Percentiles rank a stretch among this genome's conserved stretches.
phyloP scores from a whole-genome alignment of 2,329 filamentous ascomycete species.

The Penicillium sp. region DNA sequence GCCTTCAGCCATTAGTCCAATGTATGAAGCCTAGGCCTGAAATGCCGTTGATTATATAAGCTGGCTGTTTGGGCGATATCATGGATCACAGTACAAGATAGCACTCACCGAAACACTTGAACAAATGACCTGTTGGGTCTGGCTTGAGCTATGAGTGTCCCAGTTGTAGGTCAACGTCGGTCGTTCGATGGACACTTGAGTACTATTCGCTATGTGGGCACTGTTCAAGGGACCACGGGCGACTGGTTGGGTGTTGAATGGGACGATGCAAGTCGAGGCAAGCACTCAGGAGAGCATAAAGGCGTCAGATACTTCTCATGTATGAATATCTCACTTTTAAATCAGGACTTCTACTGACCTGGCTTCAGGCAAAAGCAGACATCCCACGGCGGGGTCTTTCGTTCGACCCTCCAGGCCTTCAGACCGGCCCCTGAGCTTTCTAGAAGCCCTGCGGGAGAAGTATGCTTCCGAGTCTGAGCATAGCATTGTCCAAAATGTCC shows the following conservation, averaged over 20 bases:
- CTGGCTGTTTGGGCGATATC: constrained; percentile 4
- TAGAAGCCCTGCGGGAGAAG: constrained; percentile 77
- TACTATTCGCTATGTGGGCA: constrained; percentile 80
- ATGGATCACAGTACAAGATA: constrained; percentile 1
- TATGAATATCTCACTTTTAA: constrained; percentile 39
- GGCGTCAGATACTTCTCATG: constrained; percentile 80
- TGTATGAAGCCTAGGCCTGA: background rate
- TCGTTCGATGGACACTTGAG: constrained; percentile 76
- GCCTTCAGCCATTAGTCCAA: background rate
- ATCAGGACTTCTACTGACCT: constrained; percentile 14
- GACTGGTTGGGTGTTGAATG: constrained; percentile 94
- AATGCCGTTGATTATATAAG: constrained; percentile 25
- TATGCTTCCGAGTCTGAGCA: constrained; percentile 65
- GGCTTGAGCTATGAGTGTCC: constrained; percentile 5
- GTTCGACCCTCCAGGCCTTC: constrained; percentile 71
- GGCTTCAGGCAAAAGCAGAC: constrained; percentile 55
- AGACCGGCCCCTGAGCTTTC: constrained; percentile 69
- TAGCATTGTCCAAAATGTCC: constrained; percentile 20
- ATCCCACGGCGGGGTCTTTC: constrained; percentile 77
- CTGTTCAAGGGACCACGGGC: constrained; percentile 71
- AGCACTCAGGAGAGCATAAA: constrained; percentile 82
- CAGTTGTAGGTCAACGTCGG: constrained; percentile 65
- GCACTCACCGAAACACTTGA: background rate
- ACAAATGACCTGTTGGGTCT: background rate
- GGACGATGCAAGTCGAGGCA: constrained; percentile 83